A percentile compares a stretch with the other conserved stretches of the same genome.
These are phyloP conservation scores for Boletus tomentosulus DNA, from an alignment of 768 basidiomycete species.

Conservation along the genomic window DNA sequence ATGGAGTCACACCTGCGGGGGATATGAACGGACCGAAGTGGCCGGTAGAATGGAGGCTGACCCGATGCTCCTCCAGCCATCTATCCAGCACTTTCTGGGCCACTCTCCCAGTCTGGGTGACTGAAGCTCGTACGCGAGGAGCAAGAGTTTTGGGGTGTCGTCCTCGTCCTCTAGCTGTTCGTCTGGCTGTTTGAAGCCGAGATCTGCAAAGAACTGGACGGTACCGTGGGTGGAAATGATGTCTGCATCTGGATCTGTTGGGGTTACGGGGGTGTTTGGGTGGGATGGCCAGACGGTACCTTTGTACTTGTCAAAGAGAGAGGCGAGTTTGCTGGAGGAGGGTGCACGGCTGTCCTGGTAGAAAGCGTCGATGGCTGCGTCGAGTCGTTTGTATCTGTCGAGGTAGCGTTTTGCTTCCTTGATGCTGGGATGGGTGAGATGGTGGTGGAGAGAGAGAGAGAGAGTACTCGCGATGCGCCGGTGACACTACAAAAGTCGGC, in stretches of 20 bases:
- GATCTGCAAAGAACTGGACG: slow-evolving; percentile 54
- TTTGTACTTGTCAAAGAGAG: slow-evolving; percentile 66
- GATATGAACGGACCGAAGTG: slow-evolving; percentile 2
- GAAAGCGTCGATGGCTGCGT: slow-evolving; percentile 70
- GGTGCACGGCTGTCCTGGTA: slow-evolving; percentile 44
- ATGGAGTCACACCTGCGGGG: slow-evolving; percentile 59
- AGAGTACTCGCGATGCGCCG: slow-evolving; percentile 56
- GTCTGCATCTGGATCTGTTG: slow-evolving; percentile 40
- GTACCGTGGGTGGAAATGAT: slow-evolving; percentile 79
- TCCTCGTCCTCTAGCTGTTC: slow-evolving; percentile 66
- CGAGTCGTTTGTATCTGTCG: slow-evolving; percentile 65
- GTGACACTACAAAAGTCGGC: slow-evolving; percentile 63
- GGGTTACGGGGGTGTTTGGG: neutral
- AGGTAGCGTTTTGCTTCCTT: slow-evolving; percentile 66
- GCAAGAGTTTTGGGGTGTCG: slow-evolving; percentile 71
- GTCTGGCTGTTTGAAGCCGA: slow-evolving; percentile 26
- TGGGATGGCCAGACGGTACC: slow-evolving; percentile 33
- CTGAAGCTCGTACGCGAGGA: slow-evolving; percentile 77
- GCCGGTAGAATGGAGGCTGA: slow-evolving; percentile 32
- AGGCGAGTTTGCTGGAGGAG: slow-evolving; percentile 46
- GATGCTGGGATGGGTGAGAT: slow-evolving; percentile 22
- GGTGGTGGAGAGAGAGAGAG: neutral
- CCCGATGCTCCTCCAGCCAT: slow-evolving; percentile 77
- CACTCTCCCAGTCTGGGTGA: slow-evolving; percentile 72
- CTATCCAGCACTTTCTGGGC: slow-evolving; percentile 66